Evolutionary conservation across 129 eudicot species (phyloP), one percentile per base, ranked within the genome.

Genomic region (Flaveria linearis): DNA sequence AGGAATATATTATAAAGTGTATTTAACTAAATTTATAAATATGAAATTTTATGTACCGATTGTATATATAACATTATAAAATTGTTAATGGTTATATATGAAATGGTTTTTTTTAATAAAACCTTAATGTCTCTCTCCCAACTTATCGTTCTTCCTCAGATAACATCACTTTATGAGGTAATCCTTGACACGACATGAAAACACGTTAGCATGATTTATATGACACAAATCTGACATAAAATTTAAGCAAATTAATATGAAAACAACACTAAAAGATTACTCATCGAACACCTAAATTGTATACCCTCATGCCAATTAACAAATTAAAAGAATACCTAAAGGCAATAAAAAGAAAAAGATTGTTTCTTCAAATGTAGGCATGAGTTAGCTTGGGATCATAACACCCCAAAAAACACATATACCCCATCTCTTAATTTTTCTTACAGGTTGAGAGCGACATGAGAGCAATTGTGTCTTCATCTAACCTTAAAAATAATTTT

Each of bases 401-500:
- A 67, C 58, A 47, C 49, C 39, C 26, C 47, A 9, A 17, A 65
- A 22, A 61, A 80, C 79, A 80, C 68, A 80, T 52, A 80, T 80
- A 80, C 79, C 83, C 83, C 83, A 80, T 80, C 83, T 80, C 79
- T 80, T 73, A 80, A 73, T 72, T 64, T 60, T 73, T 51, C 68
- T 64, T 80, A 64, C 83, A 80, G 83, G 51, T 16, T 72, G 83
- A 80, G 69, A 73, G 79, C 73, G 83, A 80, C 83, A 1, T 65
- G 74, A 80, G 69, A 73, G 41, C 79, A 12, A 73, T 72, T 53
- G 33, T 47, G 49, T 57, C 53, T 36, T 53, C 56, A 52, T 76
- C 68, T 67, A 76, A 76, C 41, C 67, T 66, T 66, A 13, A 76
- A n/a, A 52, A 61, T 62, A 63, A 33, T 63, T 15, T 25, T 61